These are phyloP conservation scores for Candida anutae DNA, from an alignment of 1,139 yeast species.

Conservation along the genomic window DNA sequence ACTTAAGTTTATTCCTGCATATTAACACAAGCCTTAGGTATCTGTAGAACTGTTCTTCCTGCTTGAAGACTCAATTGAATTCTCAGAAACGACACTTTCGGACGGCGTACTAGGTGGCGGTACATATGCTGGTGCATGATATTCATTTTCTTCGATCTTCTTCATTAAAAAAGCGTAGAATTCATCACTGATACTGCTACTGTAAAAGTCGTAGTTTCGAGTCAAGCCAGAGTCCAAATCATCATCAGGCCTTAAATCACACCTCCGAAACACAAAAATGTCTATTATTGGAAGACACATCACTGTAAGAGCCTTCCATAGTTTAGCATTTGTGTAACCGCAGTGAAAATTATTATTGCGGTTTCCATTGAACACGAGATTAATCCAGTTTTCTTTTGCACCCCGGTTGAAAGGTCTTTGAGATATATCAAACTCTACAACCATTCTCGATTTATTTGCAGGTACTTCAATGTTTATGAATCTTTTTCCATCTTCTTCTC, in stretches of 20 bases:
- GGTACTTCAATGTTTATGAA: conserved; percentile 22
- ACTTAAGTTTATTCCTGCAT: too few species aligned
- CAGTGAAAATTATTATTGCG: too few species aligned
- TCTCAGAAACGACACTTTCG: not conserved
- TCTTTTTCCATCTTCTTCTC: conserved; percentile 24
- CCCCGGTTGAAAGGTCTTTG: conserved; percentile 23
- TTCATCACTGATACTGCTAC: conserved; percentile 9
- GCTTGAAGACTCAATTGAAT: too few species aligned
- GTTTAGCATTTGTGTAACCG: too few species aligned
- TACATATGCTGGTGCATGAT: too few species aligned
- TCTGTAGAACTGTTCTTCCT: too few species aligned
- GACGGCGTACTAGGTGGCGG: too few species aligned
- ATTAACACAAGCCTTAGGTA: too few species aligned
- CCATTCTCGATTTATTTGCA: conserved; percentile 17
- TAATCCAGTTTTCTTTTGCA: conserved; percentile 24
- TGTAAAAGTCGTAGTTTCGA: conserved; percentile 5
- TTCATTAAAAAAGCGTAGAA: conserved; percentile 13
- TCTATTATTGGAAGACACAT: conserved; percentile 26
- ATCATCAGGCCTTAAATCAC: not conserved
- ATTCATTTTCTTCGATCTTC: conserved; percentile 15
- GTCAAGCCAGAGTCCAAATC: too few species aligned
- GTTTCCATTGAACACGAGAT: conserved; percentile 24
- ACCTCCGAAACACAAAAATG: conserved; percentile 7
- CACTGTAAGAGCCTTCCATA: too few species aligned
- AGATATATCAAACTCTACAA: conserved; percentile 20